Evolutionary conservation across 179 eudicot genomes (phyloP).

Genomic region (Gypsophila paniculata): DNA sequence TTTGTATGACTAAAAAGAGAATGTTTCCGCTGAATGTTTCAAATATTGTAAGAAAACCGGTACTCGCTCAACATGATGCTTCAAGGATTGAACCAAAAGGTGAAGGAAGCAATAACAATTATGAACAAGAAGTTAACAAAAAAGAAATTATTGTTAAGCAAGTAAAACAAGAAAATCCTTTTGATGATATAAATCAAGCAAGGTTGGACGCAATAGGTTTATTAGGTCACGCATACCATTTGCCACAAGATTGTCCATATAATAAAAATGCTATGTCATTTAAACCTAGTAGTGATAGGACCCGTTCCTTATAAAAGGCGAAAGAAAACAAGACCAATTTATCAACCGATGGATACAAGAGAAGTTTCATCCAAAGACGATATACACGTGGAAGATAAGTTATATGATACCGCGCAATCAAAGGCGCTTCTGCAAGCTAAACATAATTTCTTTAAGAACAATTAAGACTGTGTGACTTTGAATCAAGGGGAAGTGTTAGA

Average conservation of each 20-base stretch:
- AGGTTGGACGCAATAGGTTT: background rate
- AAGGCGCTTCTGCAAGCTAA: too few species aligned
- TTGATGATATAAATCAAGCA: background rate
- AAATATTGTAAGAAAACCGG: too few species aligned
- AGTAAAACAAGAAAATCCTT: background rate
- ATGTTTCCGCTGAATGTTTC: too few species aligned
- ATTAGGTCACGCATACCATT: background rate
- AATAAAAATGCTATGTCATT: background rate
- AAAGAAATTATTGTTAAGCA: background rate
- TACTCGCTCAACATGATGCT: too few species aligned
- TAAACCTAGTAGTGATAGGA: background rate
- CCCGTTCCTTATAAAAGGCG: background rate
- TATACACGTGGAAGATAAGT: background rate
- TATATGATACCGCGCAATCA: background rate
- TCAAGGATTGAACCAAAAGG: too few species aligned
- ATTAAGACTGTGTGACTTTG: too few species aligned
- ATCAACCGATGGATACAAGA: background rate
- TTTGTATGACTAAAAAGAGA: too few species aligned
- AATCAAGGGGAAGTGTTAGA: too few species aligned
- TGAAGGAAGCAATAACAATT: too few species aligned
- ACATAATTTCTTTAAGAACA: too few species aligned
- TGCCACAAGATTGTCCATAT: background rate
- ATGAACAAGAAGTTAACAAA: too few species aligned
- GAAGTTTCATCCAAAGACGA: background rate
- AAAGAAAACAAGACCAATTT: background rate